These are phyloP conservation scores for Rhipidocladum racemiflorum DNA, from an alignment of 176 grass and related monocot genomes.

Conservation along the genomic window DNA sequence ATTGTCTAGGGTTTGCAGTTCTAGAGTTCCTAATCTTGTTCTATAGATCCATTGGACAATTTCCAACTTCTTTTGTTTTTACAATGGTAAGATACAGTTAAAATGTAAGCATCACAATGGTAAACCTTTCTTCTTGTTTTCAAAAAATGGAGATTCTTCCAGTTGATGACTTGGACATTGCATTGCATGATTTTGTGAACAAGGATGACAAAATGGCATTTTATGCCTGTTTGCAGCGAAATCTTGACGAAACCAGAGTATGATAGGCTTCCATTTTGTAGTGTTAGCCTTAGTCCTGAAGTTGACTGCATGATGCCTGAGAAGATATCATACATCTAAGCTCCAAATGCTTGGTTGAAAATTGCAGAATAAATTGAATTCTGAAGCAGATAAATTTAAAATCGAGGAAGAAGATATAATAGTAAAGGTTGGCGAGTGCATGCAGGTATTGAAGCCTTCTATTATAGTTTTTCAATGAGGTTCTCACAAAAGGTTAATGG, in stretches of 20 bases:
- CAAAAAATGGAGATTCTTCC: constrained; percentile 99
- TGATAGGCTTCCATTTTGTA: constrained; percentile 10
- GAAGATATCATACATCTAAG: constrained; percentile 18
- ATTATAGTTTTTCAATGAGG: background rate
- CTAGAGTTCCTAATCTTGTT: background rate
- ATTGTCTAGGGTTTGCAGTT: background rate
- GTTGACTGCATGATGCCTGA: constrained; percentile 11
- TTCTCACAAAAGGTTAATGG: constrained; percentile 12
- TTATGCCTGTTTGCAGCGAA: constrained; percentile 78
- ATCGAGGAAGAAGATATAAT: constrained; percentile 84
- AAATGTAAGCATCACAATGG: background rate
- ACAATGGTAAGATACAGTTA: background rate
- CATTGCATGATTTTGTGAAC: constrained; percentile 95
- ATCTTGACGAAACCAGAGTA: constrained; percentile 91
- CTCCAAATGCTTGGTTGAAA: constrained; percentile 20
- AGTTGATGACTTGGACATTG: constrained; percentile 95
- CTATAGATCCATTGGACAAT: background rate
- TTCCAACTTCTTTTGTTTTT: background rate
- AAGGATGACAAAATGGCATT: constrained; percentile 93
- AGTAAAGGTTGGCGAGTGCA: constrained; percentile 77
- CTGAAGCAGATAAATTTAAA: constrained; percentile 65
- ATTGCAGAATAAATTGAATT: constrained; percentile 71
- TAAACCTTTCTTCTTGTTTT: constrained; percentile 12
- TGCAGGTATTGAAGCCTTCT: constrained; percentile 56
- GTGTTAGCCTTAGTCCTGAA: constrained; percentile 5